Conservation (phyloP, 495 filamentous ascomycete species). For the Aspergillus nanangensis region DNA sequence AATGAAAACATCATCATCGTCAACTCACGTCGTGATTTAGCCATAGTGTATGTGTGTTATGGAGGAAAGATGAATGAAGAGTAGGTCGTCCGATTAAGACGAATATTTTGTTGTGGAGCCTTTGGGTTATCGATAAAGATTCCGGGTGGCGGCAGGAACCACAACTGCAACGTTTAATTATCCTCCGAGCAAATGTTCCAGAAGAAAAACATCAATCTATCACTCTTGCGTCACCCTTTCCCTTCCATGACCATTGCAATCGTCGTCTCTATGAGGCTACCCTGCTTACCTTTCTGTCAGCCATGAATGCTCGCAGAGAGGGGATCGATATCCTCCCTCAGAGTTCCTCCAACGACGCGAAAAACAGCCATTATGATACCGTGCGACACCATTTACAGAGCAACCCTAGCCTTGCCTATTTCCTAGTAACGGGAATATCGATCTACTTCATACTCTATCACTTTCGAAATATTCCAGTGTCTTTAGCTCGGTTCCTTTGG, state of each 20-base stretch:
- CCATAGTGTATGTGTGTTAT: conserved; percentile 35
- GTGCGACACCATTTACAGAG: conserved; percentile 21
- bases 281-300: conserved; percentile 15
- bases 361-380: conserved; percentile 33
- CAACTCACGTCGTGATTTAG: conserved; percentile 38
- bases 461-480: conserved; percentile 23
- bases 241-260: conserved; percentile 16
- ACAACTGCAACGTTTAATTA: conserved; percentile 18
- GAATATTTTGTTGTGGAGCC: conserved; percentile 30
- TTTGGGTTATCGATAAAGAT: conserved; percentile 40
- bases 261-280: conserved; percentile 20
- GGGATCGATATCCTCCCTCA: conserved; percentile 28
- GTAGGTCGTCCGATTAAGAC: too few relatives aligned
- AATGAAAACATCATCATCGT: background rate
- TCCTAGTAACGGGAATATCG: conserved; percentile 18
- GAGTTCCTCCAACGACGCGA: conserved; percentile 24
- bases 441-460: conserved; percentile 24
- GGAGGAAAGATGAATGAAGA: background rate
- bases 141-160: conserved; percentile 27
- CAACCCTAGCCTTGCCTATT: conserved; percentile 22
- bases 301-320: conserved; percentile 40
- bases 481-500: conserved; percentile 45
- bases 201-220: conserved; percentile 10
- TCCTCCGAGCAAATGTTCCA: background rate
- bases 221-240: background rate